Base-by-base conservation (phyloP, 2,329 filamentous ascomycete genomes). In the Penicillium corylophilum region DNA sequence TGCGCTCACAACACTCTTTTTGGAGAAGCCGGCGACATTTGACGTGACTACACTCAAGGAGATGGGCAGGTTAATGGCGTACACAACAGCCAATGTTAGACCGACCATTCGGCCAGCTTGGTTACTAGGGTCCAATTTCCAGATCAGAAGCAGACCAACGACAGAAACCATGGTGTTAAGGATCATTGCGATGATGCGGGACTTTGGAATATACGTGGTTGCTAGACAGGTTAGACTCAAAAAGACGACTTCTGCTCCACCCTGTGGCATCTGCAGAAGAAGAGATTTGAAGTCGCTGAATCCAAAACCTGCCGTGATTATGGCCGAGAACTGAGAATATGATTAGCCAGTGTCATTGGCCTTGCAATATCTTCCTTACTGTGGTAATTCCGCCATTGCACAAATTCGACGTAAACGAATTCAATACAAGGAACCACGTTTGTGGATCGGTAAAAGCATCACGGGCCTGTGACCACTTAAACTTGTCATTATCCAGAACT, bases 1-100 rank as follows among this genome's bases (percentile, higher is more conserved):
- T 0, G 78, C 77, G 0, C 68, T 62, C 2, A 64, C 58, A 2
- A 63, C 61, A 23, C 55, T 63, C 35, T 64, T 67, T 48, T 70
- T 70, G 1, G 67, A 65, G 26, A 65, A 64, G 3, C 67, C 67
- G 7, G 65, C 64, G 26, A 67, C 58, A 52, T 69, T 70, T 1
- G 61, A 64, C 1, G 61, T 64, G 23, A 65, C 53, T 3, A 67
- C 38, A 47, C 62, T 66, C 22, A 70, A 42, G 1, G 61, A 62
- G 12, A 70, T 57, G 1, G 67, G 65, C n/a, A 69, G 54, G 15
- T 66, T 67, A 15, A 62, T 58, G 3, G 61, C 64, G 40, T 64
- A 69, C 16, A 64, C 65, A 8, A 56, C 49, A 13, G 51, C 62
- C 3, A 70, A 45, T 39, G 60, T 64, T 29, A 69, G 46, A 0